Conservation (phyloP, 768 basidiomycete species). For the Leccinum variicolor region DNA sequence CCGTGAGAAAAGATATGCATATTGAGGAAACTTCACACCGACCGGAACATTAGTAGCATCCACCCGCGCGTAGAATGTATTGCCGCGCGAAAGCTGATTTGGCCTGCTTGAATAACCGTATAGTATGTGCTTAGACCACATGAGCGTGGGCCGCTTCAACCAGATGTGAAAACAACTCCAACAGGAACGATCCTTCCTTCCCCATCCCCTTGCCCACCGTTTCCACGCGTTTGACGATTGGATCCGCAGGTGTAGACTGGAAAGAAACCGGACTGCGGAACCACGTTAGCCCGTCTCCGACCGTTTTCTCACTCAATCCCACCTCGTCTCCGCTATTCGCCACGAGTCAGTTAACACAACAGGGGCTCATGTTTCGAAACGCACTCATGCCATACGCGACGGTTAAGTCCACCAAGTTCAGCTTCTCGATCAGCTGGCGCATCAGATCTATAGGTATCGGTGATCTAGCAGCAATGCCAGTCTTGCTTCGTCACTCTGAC, state of each 20-base stretch:
- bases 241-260: conserved; percentile 69
- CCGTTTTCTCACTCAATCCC: background rate
- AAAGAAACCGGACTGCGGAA: conserved; percentile 71
- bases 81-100: conserved; percentile 62
- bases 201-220: conserved; percentile 66
- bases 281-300: background rate
- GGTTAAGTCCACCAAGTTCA: conserved; percentile 70
- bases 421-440: conserved; percentile 61
- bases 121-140: conserved; percentile 58
- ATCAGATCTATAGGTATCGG: conserved; percentile 78
- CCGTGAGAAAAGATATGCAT: too few species aligned
- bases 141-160: background rate
- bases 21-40: too few species aligned
- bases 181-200: conserved; percentile 65
- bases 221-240: conserved; percentile 71
- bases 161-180: conserved; percentile 36
- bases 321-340: conserved; percentile 83
- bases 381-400: conserved; percentile 86
- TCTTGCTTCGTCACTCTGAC: conserved; percentile 38
- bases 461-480: conserved; percentile 80
- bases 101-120: conserved; percentile 54
- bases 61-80: too few species aligned
- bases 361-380: conserved; percentile 22
- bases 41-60: too few species aligned
- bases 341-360: background rate